Base-by-base conservation (phyloP, 2,329 filamentous ascomycete species). In the Phymatotrichopsis omnivora region DNA sequence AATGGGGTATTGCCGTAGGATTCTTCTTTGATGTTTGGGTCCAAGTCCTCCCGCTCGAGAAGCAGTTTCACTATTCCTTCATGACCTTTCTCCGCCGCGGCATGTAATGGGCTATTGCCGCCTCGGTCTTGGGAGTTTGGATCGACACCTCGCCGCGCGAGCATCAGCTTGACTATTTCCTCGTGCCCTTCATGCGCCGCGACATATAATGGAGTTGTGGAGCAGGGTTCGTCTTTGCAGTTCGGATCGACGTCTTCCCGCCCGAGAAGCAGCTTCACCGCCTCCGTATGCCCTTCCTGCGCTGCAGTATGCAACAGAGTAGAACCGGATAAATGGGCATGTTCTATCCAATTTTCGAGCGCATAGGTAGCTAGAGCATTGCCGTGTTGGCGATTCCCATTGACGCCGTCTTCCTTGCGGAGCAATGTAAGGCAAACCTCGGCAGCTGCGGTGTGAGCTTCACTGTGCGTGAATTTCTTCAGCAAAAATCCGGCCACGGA, bases 31-130 rank as follows among this genome's bases (percentile, higher is more conserved):
- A 35, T 22, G 24, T 35, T 23, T 5, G 17, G 8, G 12, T 12
- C 24, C 12, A 35, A 12, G 17, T 35, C 33, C 4, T 22, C 11
- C 17, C 33, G 17, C 12, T 35, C 33, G 11, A 35, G 33, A 4
- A 35, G 33, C 16, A 35, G 33, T n/a, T 35, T 35, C 17, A 35
- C 33, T n/a, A 35, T 14, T 22, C 17, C 5, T 16, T 35, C 33
- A 23, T 35, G 10, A 12, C 33, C 33, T 22, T 35, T 12, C 8
- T 22, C 17, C 14, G 24, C 17, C 7, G 33, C 33, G 24, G 24
- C 20, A 35, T 35, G 33, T 8, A 35, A 23, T 7, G 33, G 33
- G 12, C 19, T 35, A 19, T 19, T 19, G 2, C 33, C 33, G 11
- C 33, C 33, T 14, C 24, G n/a, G 20, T 19, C 33, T 19, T 22